Evolutionary conservation across 345 rosid species (phyloP).

Genomic region (Erysimum cheiranthoides): DNA sequence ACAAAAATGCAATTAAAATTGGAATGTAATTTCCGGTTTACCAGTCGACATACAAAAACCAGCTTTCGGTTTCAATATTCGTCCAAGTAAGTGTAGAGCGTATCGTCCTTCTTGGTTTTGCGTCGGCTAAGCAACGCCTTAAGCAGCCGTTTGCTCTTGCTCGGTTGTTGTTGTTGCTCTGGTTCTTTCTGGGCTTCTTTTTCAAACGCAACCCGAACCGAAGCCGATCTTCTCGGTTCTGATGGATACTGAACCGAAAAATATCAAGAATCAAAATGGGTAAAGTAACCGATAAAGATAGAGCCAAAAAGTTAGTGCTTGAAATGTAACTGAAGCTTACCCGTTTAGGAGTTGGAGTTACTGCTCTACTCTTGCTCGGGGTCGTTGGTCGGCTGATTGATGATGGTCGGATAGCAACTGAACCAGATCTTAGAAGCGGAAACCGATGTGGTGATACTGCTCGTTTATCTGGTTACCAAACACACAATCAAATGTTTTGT

Average conservation of each 20-base stretch:
- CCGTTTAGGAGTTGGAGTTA: constrained; percentile 77
- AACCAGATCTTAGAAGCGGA: constrained; percentile 83
- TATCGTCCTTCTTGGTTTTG: constrained; percentile 89
- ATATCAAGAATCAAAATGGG: constrained; percentile 11
- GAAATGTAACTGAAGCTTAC: constrained; percentile 47
- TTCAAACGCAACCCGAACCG: constrained; percentile 68
- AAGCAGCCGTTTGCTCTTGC: constrained; percentile 89
- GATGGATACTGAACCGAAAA: constrained; percentile 67
- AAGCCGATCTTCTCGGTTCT: constrained; percentile 82
- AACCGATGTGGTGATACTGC: constrained; percentile 82
- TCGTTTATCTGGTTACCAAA: constrained; percentile 63
- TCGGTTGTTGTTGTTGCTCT: constrained; percentile 63
- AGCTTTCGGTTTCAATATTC: constrained; percentile 66
- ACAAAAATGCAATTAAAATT: constrained; percentile 9
- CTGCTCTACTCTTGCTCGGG: constrained; percentile 66
- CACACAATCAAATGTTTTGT: background rate
- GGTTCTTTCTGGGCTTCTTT: constrained; percentile 59
- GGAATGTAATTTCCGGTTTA: constrained; percentile 26
- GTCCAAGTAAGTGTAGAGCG: constrained; percentile 79
- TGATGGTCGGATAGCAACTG: constrained; percentile 62
- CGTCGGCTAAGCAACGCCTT: constrained; percentile 93
- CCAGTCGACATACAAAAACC: constrained; percentile 24
- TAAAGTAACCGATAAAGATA: background rate
- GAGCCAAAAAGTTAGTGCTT: background rate
- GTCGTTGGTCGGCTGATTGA: constrained; percentile 68